Evolutionary conservation across 164 flowering plant genomes (phyloP).

Genomic region (Saururus chinensis): DNA sequence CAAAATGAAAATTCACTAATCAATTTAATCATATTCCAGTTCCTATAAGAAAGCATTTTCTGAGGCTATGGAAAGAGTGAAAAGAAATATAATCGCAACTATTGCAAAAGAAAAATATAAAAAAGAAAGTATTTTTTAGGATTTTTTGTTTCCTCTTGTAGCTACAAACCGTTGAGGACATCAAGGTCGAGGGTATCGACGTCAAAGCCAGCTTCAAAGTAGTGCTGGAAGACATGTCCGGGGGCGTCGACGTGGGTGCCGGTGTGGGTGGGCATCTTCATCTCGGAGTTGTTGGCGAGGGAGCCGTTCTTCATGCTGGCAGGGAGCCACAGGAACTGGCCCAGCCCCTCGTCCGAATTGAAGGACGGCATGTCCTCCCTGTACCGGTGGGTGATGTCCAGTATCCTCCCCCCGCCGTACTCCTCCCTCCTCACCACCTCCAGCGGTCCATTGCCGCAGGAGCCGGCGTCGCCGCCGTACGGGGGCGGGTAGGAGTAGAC

Average conservation of each 20-base stretch:
- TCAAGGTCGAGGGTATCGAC: constrained; percentile 78
- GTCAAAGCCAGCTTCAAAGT: constrained; percentile 84
- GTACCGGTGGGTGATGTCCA: constrained; percentile 63
- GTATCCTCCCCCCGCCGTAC: constrained; percentile 50
- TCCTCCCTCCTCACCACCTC: constrained; percentile 32
- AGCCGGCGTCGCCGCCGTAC: not conserved
- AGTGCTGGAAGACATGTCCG: constrained; percentile 67
- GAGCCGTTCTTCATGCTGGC: constrained; percentile 82
- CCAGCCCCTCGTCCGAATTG: constrained; percentile 46
- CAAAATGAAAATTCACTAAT: too few relatives aligned
- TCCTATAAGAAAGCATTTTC: too few relatives aligned
- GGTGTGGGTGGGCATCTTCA: constrained; percentile 64
- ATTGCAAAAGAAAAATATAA: not conserved
- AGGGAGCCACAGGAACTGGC: constrained; percentile 56
- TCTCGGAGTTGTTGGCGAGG: constrained; percentile 52
- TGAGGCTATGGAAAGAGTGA: too few relatives aligned
- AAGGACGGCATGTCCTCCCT: constrained; percentile 42
- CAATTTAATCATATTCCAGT: too few relatives aligned
- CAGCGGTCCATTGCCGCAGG: not conserved
- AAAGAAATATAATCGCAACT: too few relatives aligned
- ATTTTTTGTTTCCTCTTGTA: not conserved
- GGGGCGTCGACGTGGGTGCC: constrained; percentile 98
- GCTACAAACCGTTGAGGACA: constrained; percentile 54
- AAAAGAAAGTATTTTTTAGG: not conserved
- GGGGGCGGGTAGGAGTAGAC: not conserved